A percentile compares a stretch with the other conserved stretches of the same genome.
These are phyloP conservation scores for Talaromyces stipitatus DNA, from an alignment of 495 filamentous ascomycete species.

Conservation along the genomic window DNA sequence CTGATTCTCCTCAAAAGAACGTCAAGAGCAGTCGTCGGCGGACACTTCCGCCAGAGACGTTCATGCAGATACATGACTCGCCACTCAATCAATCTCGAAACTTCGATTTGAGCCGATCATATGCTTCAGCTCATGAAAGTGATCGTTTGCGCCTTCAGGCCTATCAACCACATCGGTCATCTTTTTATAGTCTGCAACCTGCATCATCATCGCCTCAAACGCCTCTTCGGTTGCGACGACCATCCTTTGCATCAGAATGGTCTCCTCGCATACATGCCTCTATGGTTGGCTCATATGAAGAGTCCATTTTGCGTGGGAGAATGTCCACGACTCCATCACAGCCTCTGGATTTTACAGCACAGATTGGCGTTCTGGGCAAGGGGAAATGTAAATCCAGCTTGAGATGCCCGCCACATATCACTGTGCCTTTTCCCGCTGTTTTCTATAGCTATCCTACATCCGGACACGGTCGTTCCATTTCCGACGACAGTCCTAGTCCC, in stretches of 20 bases:
- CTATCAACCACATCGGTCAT: conserved; percentile 67
- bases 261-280: conserved; percentile 80
- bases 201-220: conserved; percentile 55
- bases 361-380: conserved; percentile 88
- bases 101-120: conserved; percentile 12
- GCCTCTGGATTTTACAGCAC: conserved; percentile 86
- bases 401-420: conserved; percentile 85
- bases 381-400: conserved; percentile 84
- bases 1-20: conserved; percentile 23
- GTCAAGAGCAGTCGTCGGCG: conserved; percentile 48
- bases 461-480: conserved; percentile 48
- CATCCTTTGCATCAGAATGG: conserved; percentile 65
- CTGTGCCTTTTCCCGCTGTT: conserved; percentile 88
- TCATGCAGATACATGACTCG: conserved; percentile 34
- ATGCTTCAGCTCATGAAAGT: conserved; percentile 34
- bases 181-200: conserved; percentile 48
- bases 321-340: conserved; percentile 97
- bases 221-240: conserved; percentile 53
- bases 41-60: conserved; percentile 52
- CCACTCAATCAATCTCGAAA: conserved; percentile 15
- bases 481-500: conserved; percentile 83
- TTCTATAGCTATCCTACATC: conserved; percentile 85
- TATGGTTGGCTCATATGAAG: conserved; percentile 97
- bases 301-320: conserved; percentile 86
- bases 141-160: conserved; percentile 55